These are phyloP conservation scores for Jimgerdemannia lactiflua DNA, from an alignment of 192 early-diverging fungal genomes.

Conservation along the genomic window DNA sequence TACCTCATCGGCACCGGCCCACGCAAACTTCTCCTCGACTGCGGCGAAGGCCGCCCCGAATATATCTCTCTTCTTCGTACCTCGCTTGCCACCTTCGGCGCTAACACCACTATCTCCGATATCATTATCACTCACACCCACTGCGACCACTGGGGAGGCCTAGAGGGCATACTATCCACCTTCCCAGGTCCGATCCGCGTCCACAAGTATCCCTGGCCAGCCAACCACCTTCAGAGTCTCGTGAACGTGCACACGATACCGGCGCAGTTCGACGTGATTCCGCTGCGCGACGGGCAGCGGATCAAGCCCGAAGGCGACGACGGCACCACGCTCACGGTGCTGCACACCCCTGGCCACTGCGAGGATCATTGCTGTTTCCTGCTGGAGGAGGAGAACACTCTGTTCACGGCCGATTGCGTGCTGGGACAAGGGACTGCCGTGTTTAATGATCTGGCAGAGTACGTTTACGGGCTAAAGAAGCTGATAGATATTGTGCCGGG, in stretches of 20 bases:
- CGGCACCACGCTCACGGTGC: constrained; percentile 54
- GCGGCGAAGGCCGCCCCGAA: constrained; percentile 73
- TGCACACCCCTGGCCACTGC: constrained; percentile 82
- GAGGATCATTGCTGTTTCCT: constrained; percentile 76
- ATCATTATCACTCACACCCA: constrained; percentile 83
- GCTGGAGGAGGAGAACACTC: constrained; percentile 58
- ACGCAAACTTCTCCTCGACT: constrained; percentile 70
- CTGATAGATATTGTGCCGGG: constrained; percentile 39
- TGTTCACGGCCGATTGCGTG: constrained; percentile 82
- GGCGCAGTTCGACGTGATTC: constrained; percentile 17
- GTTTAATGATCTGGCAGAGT: constrained; percentile 69
- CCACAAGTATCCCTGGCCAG: constrained; percentile 15
- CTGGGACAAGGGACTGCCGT: constrained; percentile 82
- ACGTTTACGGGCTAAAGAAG: constrained; percentile 62
- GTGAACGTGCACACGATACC: constrained; percentile 22
- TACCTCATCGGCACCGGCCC: constrained; percentile 81
- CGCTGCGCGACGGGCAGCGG: constrained; percentile 50
- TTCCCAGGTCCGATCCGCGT: constrained; percentile 9
- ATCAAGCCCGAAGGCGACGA: constrained; percentile 45
- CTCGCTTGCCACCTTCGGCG: constrained; percentile 43
- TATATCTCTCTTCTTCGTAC: constrained; percentile 56
- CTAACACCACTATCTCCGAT: constrained; percentile 53
- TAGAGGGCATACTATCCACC: constrained; percentile 34
- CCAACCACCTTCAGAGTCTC: constrained; percentile 20
- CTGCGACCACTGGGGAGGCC: constrained; percentile 76